These are phyloP conservation scores for Bothriochloa decipiens DNA, from an alignment of 176 grass and related monocot genomes.

Conservation along the genomic window DNA sequence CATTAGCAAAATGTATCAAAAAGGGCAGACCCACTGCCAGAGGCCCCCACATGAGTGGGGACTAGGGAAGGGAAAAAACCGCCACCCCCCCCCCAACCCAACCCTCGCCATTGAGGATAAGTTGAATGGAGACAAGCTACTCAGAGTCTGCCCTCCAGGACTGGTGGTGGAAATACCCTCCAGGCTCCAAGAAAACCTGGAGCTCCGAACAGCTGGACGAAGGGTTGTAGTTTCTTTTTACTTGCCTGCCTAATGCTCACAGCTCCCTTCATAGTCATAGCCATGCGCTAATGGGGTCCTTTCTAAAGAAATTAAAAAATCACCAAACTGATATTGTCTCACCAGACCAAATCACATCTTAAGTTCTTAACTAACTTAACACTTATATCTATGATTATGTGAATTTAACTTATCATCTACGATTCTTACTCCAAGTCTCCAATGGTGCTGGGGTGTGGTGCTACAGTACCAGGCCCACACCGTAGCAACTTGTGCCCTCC, in stretches of 20 bases:
- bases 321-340: not conserved
- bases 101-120: not conserved
- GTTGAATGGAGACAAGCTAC: not conserved
- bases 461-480: not conserved
- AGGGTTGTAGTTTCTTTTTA: not conserved
- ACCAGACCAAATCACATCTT: not conserved
- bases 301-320: slow-evolving; percentile 1
- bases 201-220: not conserved
- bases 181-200: not conserved
- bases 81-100: too few relatives aligned
- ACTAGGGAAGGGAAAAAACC: too few relatives aligned
- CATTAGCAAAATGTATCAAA: not conserved
- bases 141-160: not conserved
- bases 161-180: not conserved
- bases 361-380: not conserved
- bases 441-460: not conserved
- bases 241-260: not conserved
- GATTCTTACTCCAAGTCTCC: not conserved
- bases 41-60: too few relatives aligned
- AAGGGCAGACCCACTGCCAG: too few relatives aligned
- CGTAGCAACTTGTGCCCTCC: slow-evolving; percentile 1
- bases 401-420: not conserved
- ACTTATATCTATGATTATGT: not conserved
- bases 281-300: not conserved
- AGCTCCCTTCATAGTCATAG: not conserved